Conservation (phyloP, 73 alveolate genomes). For the Paramecium primaurelia region DNA sequence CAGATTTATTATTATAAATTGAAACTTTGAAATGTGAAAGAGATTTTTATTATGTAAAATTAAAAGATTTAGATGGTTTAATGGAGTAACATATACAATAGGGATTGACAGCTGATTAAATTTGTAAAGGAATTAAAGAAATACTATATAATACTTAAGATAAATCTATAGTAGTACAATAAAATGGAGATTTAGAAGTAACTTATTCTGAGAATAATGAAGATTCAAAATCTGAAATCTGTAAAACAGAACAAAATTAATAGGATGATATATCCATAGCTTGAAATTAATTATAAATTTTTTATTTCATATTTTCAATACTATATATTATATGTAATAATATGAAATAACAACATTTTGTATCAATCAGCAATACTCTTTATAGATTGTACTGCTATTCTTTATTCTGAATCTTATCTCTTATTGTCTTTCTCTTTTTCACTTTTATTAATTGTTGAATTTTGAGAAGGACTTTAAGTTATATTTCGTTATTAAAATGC, state of each 20-base stretch:
- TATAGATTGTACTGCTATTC: neutral
- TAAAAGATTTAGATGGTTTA: conserved; percentile 47
- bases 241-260: neutral
- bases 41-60: conserved; percentile 48
- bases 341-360: neutral
- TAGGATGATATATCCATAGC: neutral
- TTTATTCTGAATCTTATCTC: neutral
- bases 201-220: neutral
- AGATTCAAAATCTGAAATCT: neutral
- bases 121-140: conserved; percentile 38
- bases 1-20: neutral
- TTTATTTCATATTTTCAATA: neutral
- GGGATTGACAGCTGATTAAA: conserved; percentile 17
- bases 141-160: conserved; percentile 45
- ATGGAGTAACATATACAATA: neutral
- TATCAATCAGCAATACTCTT: neutral
- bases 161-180: neutral
- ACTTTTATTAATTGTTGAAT: neutral
- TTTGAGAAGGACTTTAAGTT: neutral
- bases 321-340: neutral
- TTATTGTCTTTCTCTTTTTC: neutral
- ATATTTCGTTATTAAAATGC: neutral
- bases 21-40: conserved; percentile 49
- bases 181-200: conserved; percentile 34
- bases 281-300: neutral